These are phyloP conservation scores for Phytophthora idaei DNA, from an alignment of 352 stramenopile genomes.

Conservation along the genomic window DNA sequence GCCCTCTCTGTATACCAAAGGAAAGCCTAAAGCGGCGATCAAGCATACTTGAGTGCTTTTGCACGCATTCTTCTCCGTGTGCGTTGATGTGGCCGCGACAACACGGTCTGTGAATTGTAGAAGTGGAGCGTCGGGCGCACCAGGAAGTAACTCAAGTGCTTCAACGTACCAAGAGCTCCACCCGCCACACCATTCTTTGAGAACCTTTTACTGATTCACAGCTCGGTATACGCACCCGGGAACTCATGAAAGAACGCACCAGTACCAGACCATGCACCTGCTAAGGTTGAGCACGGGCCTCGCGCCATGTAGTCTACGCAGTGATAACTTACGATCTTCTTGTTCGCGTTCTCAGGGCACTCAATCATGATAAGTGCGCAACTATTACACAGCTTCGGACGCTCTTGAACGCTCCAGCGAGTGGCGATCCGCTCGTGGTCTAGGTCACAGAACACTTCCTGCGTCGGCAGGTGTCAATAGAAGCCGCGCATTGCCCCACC, in stretches of 20 bases:
- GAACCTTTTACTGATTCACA: slow-evolving; percentile 59
- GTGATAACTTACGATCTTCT: slow-evolving; percentile 63
- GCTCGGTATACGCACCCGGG: neutral
- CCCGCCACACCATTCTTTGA: slow-evolving; percentile 59
- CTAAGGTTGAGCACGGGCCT: slow-evolving; percentile 49
- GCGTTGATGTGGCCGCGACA: neutral
- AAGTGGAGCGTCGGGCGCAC: neutral
- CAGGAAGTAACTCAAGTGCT: neutral
- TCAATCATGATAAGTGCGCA: slow-evolving; percentile 59
- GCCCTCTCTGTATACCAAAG: neutral
- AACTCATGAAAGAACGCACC: slow-evolving; percentile 72
- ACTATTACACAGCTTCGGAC: slow-evolving; percentile 44
- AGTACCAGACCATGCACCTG: slow-evolving; percentile 52
- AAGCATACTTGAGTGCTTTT: neutral
- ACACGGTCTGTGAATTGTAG: neutral
- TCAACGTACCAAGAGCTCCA: slow-evolving; percentile 10
- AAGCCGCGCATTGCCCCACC: slow-evolving; percentile 83
- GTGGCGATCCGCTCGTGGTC: slow-evolving; percentile 48
- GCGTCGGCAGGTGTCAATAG: slow-evolving; percentile 84
- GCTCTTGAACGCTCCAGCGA: slow-evolving; percentile 2
- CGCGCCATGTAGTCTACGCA: slow-evolving; percentile 67
- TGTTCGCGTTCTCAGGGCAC: slow-evolving; percentile 45
- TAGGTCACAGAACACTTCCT: slow-evolving; percentile 88
- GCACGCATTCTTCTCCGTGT: neutral
- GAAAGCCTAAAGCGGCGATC: neutral